phyloP scores from a whole-genome alignment of 1,284 basidiomycete species.

The Boletus calvinii region DNA sequence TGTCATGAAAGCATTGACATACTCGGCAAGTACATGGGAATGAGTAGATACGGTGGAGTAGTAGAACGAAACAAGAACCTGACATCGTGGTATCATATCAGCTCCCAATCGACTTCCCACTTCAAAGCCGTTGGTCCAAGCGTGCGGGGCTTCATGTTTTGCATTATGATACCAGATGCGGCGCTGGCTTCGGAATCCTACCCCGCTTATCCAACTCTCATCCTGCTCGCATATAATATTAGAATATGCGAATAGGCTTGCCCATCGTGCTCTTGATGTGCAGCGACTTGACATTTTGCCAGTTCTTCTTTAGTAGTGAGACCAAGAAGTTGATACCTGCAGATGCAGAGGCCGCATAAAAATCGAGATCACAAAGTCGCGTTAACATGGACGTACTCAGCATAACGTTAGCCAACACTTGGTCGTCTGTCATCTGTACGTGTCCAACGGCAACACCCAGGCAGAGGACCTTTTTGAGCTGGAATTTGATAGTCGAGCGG shows the following conservation, averaged over 20 bases:
- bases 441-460: slow-evolving; percentile 98
- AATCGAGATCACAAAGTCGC: neutral
- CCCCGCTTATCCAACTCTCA: slow-evolving; percentile 12
- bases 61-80: slow-evolving; percentile 18
- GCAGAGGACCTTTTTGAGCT: slow-evolving; percentile 99
- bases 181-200: slow-evolving; percentile 18
- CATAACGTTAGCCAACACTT: slow-evolving; percentile 97
- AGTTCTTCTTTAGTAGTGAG: slow-evolving; percentile 99
- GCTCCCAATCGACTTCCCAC: slow-evolving; percentile 84
- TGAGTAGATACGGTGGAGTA: slow-evolving; percentile 10
- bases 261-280: slow-evolving; percentile 99
- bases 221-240: slow-evolving; percentile 31
- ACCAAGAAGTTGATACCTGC: slow-evolving; percentile 99
- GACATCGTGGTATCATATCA: slow-evolving; percentile 44
- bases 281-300: slow-evolving; percentile 99
- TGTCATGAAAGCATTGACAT: slow-evolving; percentile 21
- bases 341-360: slow-evolving; percentile 31
- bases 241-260: slow-evolving; percentile 95
- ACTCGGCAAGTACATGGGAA: slow-evolving; percentile 27
- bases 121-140: slow-evolving; percentile 81
- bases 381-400: slow-evolving; percentile 57
- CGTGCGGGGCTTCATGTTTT: slow-evolving; percentile 89
- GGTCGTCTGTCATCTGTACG: slow-evolving; percentile 97
- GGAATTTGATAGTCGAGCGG: slow-evolving; percentile 99
- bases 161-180: slow-evolving; percentile 56